Evolutionary conservation across 495 filamentous ascomycete genomes (phyloP).

Genomic region (Tricharina praecox): DNA sequence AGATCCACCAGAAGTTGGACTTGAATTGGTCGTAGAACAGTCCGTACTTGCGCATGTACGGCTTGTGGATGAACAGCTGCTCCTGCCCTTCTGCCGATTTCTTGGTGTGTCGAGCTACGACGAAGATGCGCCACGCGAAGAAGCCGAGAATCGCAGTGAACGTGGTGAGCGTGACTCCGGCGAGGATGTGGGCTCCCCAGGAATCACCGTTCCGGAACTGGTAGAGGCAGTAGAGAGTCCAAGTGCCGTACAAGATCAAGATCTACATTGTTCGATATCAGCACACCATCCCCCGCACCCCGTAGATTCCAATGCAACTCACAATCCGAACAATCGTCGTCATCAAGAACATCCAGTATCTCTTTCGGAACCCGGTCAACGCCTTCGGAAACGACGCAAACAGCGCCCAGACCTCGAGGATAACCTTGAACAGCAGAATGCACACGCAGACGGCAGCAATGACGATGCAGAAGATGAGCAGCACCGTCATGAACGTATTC

Average conservation of each 20-base stretch:
- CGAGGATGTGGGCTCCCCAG: conserved; percentile 80
- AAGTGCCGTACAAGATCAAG: conserved; percentile 80
- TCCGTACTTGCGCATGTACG: conserved; percentile 86
- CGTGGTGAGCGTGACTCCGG: conserved; percentile 57
- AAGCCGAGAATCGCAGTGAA: conserved; percentile 65
- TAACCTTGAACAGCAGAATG: conserved; percentile 79
- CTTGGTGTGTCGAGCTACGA: conserved; percentile 56
- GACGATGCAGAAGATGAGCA: conserved; percentile 75
- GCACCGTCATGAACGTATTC: conserved; percentile 92
- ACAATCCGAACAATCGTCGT: conserved; percentile 69
- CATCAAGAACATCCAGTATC: conserved; percentile 83
- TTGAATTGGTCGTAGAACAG: conserved; percentile 94
- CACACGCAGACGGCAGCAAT: conserved; percentile 70
- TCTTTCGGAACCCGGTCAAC: conserved; percentile 71
- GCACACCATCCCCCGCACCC: not conserved
- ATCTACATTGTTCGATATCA: conserved; percentile 35
- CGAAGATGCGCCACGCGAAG: conserved; percentile 71
- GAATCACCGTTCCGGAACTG: conserved; percentile 89
- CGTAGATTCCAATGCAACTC: conserved; percentile 3
- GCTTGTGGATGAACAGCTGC: conserved; percentile 67
- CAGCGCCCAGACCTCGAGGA: conserved; percentile 80
- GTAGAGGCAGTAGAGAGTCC: conserved; percentile 91
- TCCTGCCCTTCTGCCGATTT: conserved; percentile 32
- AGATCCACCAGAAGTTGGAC: conserved; percentile 89
- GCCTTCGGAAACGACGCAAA: conserved; percentile 73